Conservation (phyloP, 2,329 filamentous ascomycete species). For the Gnomoniopsis sp. region DNA sequence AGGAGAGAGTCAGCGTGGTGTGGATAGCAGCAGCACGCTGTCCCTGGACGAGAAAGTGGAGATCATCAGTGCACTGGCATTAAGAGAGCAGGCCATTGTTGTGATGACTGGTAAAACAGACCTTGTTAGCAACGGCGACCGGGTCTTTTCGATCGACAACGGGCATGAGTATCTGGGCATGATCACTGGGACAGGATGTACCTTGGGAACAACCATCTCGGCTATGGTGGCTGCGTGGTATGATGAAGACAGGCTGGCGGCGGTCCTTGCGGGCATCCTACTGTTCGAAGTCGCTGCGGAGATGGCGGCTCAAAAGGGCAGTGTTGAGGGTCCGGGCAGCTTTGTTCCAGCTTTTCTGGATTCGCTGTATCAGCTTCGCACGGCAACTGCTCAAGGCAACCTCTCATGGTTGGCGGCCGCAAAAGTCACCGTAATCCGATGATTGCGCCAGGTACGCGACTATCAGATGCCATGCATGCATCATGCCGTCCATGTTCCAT, state of each 20-base stretch:
- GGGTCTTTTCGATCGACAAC: slow-evolving; percentile 68
- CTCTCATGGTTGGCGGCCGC: slow-evolving; percentile 1
- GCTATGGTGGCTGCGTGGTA: slow-evolving; percentile 65
- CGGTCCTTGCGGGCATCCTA: slow-evolving; percentile 68
- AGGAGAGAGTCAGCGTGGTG: slow-evolving; percentile 68
- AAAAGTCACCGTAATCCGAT: neutral
- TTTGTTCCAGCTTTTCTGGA: slow-evolving; percentile 87
- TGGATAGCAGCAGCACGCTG: slow-evolving; percentile 68
- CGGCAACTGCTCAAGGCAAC: neutral
- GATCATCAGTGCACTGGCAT: slow-evolving; percentile 65
- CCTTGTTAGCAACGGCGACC: slow-evolving; percentile 69
- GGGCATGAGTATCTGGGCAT: slow-evolving; percentile 68
- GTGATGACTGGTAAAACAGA: slow-evolving; percentile 81
- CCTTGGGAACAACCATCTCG: slow-evolving; percentile 77
- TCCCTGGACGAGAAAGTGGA: slow-evolving; percentile 46
- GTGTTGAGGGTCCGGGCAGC: slow-evolving; percentile 76
- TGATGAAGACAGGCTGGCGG: slow-evolving; percentile 61
- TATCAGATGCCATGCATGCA: neutral
- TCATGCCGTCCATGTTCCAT: neutral
- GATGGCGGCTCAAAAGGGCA: slow-evolving; percentile 57
- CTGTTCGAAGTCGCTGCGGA: slow-evolving; percentile 76
- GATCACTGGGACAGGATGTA: slow-evolving; percentile 81
- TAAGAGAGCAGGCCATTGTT: slow-evolving; percentile 66
- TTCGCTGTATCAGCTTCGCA: slow-evolving; percentile 49
- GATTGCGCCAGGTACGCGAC: neutral